Base-by-base conservation (phyloP, 2,329 filamentous ascomycete species). In the Arthrobotrys pseudoclavata region DNA sequence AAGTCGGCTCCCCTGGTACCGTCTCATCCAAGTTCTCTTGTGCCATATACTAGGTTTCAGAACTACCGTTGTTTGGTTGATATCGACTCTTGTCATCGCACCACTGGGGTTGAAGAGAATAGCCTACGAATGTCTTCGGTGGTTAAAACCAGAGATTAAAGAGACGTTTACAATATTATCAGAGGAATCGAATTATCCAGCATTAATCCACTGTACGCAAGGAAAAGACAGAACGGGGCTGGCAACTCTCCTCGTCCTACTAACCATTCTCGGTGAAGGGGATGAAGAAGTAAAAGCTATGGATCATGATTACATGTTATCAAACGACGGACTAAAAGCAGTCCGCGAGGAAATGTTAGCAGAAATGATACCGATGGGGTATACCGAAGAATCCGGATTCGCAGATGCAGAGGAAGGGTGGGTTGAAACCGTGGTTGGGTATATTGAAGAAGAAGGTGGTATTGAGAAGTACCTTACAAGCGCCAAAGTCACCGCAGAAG, bases 181-280 rank as follows among this genome's bases (percentile, higher is more conserved):
- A 9, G 82, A 86, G 0, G 82, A 85, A 1, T 80, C 83, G 0
- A 86, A 86, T 15, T 89, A 90, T 79, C 93, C 93, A 0, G 83
- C 90, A 0, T 82, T 97, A 6, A 85, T 96, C 1, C 93, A 97
- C 83, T 97, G 94, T 83, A 96, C 93, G 0, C 93, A 96, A 81
- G 94, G 94, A 72, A 97, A 97, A 83, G 94, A 97, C 82, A 88
- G 94, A 1, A 94, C 89, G 0, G 94, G 94, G 0, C 85, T 97
- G 12, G 86, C 92, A 10, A 86, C 93, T 4, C 85, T 91, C 47
- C 85, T 97, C 3, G 83, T 91, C 0, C 84, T 96, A 20, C 86
- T 95, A 81, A 84, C 92, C 10, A 85, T 92, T 2, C 84, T 84
- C 6, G 83, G 81, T 15, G 82, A 63, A 13, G 48, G 79, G 4